Base-by-base conservation (phyloP, 1,139 yeast species). In the Blastobotrys indianensis region DNA sequence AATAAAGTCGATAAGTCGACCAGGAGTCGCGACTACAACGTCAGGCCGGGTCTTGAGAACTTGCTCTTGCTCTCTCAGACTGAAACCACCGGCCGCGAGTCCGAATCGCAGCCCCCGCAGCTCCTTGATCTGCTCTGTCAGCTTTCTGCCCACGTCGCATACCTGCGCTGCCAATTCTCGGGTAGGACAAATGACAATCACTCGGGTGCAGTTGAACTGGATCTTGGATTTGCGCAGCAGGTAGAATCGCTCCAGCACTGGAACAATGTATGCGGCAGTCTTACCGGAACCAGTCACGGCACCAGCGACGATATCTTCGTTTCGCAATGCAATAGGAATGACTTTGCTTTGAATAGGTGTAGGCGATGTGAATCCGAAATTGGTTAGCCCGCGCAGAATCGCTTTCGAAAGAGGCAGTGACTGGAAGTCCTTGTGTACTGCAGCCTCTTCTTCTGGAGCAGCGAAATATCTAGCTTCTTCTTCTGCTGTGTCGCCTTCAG, bases 221-320 rank as follows among this genome's bases (percentile, higher is more conserved):
- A 85, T 85, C 44, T 86, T 75, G 8, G 97, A 97, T 58, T 94
- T 85, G 66, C 83, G 92, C 31, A 92, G 69, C 40, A 92, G 72
- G 25, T 20, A 20, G 25, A 20, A 20, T 71, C 98, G 80, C 68
- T 94, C 98, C 51, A 94, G 79, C 35, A 92, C 86, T 13, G 98
- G 99, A 48, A 92, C 85, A 82, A 92, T 81, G 62, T 87, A 92
- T 1, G 98, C 98, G 4, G 97, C 98, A 15, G 99, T 94, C 65
- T 92, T 92, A 77, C 99, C 99, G 32, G 97, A 88, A 70, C 99
- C 99, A 2, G 99, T 92, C 25, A 86, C 95, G 32, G 98, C 98
- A 71, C 97, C 97, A n/a, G 98, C 99, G 56, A 92, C 96, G 45
- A 92, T 79, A 65, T 87, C 96, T 61, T 86, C 90, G 57, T 98